Conservation (phyloP, 2,329 filamentous ascomycete genomes). For the Colletotrichum truncatum region DNA sequence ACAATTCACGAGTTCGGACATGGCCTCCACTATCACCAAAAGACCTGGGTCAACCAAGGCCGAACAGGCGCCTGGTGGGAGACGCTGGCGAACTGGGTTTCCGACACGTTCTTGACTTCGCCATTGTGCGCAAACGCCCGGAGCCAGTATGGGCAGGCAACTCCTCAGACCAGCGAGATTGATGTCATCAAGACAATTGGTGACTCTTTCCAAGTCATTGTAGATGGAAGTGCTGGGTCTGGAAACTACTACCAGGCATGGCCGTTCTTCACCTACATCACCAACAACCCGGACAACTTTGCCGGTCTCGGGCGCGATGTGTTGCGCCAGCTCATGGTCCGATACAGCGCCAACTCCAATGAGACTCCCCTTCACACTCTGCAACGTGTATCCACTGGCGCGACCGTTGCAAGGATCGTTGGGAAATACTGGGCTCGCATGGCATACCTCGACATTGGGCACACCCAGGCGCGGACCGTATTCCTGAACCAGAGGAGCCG, state of each 20-base stretch:
- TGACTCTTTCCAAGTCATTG: conserved; percentile 56
- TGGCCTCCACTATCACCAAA: conserved; percentile 55
- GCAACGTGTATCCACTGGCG: conserved; percentile 44
- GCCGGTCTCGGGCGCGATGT: conserved; percentile 49
- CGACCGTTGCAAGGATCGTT: conserved; percentile 50
- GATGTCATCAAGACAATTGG: conserved; percentile 54
- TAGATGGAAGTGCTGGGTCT: conserved; percentile 50
- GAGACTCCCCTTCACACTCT: conserved; percentile 59
- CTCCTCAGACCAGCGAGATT: conserved; percentile 40
- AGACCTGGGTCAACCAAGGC: conserved; percentile 53
- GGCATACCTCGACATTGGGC: conserved; percentile 60
- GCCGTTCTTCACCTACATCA: conserved; percentile 58
- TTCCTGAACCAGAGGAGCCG: conserved; percentile 45
- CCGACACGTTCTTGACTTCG: conserved; percentile 56
- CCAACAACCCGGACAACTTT: conserved; percentile 56
- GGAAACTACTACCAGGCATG: conserved; percentile 62
- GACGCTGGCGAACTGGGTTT: conserved; percentile 58
- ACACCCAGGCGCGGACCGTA: conserved; percentile 47
- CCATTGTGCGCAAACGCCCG: conserved; percentile 50
- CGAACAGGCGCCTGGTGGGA: conserved; percentile 62
- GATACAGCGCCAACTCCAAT: conserved; percentile 53
- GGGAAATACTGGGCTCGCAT: conserved; percentile 61
- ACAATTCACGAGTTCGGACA: conserved; percentile 61
- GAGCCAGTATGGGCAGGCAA: conserved; percentile 39
- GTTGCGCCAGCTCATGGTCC: conserved; percentile 50